Evolutionary conservation across 2,329 filamentous ascomycete species (phyloP), one percentile per base, ranked within the genome.

Genomic region (Coccinonectria pachysandricola): DNA sequence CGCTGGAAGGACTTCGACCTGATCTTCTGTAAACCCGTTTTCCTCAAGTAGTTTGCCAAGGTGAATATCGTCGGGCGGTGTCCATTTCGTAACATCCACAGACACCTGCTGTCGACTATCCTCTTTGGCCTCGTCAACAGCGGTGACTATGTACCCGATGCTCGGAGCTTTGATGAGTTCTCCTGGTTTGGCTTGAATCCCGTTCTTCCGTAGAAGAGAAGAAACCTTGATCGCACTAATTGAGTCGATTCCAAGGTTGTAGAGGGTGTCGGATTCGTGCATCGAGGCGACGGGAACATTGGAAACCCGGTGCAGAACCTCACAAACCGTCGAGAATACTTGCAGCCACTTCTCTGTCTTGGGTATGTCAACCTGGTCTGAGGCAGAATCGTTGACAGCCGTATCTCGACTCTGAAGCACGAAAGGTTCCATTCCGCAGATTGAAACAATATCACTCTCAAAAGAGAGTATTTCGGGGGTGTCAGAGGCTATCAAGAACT

Each of bases 151-250:
- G 2, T 74, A 66, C 2, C 55, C 46, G 12, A 92, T 63, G 0
- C 73, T 84, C 4, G 66, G 62, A 2, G 76, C 72, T 32, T 61
- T 71, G 3, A 92, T 57, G 43, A 94, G 71, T 19, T 83, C 71
- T 21, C 79, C 76, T 3, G 88, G 79, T 17, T 67, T 65, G 1
- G 93, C 51, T 8, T 57, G 53, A 6, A 94, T 53, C 0, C 64
- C 70, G 21, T 64, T 55, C 39, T 71, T 79, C 21, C 72, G 75
- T 4, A 95, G 59, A 6, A 86, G 60, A 0, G 78, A 69, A 7
- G 76, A 74, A 4, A 86, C 75, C 45, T 91, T 92, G 57, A 95
- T 91, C 2, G 85, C 79, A 37, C 79, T 88, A 50, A 95, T 93
- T 0, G 87, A 95, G 49, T 95, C 87, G 2, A 95, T 70, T 0